Conservation (phyloP, 2,329 filamentous ascomycete species). For the Fusarium sp. region DNA sequence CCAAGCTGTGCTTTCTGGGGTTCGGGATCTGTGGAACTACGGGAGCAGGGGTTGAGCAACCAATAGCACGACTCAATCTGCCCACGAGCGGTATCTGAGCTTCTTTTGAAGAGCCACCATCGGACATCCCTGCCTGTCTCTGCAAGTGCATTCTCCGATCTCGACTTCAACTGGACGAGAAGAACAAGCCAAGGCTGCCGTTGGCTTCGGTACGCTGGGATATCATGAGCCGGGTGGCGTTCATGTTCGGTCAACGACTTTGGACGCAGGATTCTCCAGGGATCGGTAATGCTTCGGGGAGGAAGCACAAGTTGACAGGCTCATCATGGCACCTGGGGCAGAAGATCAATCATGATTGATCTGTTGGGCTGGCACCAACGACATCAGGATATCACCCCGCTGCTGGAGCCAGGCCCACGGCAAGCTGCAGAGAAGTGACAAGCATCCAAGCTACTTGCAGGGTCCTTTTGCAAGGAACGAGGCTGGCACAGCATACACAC, state of each 20-base stretch:
- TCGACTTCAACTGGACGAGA: constrained; percentile 29
- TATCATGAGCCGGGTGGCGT: constrained; percentile 31
- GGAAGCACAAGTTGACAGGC: constrained; percentile 17
- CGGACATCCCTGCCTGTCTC: constrained; percentile 20
- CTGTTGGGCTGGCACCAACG: constrained; percentile 32
- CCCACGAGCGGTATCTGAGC: constrained; percentile 44
- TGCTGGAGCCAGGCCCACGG: background rate
- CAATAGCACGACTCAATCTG: constrained; percentile 35
- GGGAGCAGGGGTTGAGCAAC: constrained; percentile 30
- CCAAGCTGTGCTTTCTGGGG: constrained; percentile 24
- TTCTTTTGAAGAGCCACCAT: constrained; percentile 16
- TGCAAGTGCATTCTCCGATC: constrained; percentile 21
- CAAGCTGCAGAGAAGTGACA: constrained; percentile 19
- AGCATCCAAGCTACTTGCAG: constrained; percentile 28
- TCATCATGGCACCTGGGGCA: constrained; percentile 37
- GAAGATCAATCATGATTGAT: constrained; percentile 36
- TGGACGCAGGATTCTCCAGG: constrained; percentile 42
- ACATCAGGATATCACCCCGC: constrained; percentile 9
- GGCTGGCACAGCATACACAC: constrained; percentile 37
- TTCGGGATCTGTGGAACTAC: constrained; percentile 30
- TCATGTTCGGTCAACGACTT: constrained; percentile 44
- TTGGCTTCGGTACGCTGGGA: constrained; percentile 15
- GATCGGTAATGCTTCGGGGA: constrained; percentile 34
- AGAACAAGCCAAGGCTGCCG: background rate
- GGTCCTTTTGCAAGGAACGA: constrained; percentile 31